Evolutionary conservation across 345 rosid genomes (phyloP), one percentile per base, ranked within the genome.

Genomic region (Turnera subulata): DNA sequence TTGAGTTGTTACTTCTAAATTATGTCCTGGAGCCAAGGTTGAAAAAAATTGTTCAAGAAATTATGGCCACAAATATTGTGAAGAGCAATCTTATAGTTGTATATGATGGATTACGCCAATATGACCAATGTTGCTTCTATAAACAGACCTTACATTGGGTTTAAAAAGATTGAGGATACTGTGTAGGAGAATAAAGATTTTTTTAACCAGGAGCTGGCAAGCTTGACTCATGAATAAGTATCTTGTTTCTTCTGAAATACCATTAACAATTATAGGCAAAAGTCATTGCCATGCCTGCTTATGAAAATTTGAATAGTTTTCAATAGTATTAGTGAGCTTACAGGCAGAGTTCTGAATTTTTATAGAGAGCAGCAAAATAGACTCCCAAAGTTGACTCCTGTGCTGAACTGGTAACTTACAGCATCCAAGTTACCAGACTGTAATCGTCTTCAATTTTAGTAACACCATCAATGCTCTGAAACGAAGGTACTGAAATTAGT

Each of bases 91-190:
- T 78, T 0, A 83, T 82, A 1, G 92, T 88, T 0, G 83, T 88
- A 71, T 85, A 83, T 4, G 67, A 71, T 0, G 89, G 80, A 65
- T 88, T 85, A n/a, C 89, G 82, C 95, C 95, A 84, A 58, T 84
- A 84, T 24, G 95, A 87, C 73, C 64, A 78, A 33, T 70, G 73
- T 54, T 85, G 92, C 64, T 83, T 88, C 92, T 89, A 88, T 20
- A 84, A 77, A 64, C 89, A 88, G 66, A 89, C 92, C 61, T 56
- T 55, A 23, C 70, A 79, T 63, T 88, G 96, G 37, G 64, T 69
- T 56, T 70, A 43, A 64, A 80, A 85, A 1, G 90, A 49, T 55
- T 76, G 83, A 0, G 92, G 74, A 66, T 79, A 82, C 56, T 70
- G 74, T 54, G 79, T 75, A 1, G 78, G 59, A 66, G 82, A 87